Evolutionary conservation across 345 rosid species (phyloP), one percentile per base, ranked within the genome.

Genomic region (Populus alba): DNA sequence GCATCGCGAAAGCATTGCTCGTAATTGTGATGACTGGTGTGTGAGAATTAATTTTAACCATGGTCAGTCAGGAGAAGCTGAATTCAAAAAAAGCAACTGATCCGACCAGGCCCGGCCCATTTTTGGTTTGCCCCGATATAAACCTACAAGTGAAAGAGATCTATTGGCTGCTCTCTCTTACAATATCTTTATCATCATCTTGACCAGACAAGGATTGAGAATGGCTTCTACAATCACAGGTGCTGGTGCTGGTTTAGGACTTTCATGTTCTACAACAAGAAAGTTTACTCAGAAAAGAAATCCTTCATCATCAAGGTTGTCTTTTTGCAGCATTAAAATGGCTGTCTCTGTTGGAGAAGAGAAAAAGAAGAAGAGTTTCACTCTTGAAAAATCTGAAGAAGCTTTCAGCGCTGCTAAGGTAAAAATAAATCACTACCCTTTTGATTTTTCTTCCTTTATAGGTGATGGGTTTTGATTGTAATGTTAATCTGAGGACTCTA

Each of bases 401-500:
- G 98, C 97, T 80, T 92, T 94, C 86, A 86, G 72, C 71, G 87
- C 78, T 53, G 98, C 97, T 70, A 92, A 94, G 96, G 99, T 91
- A 45, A 22, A 37, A 11, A 27, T 6, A 38, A 9, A 47, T 4
- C 25, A 8, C 20, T 1, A 33, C 17, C 15, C 39, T 20, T 29
- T 5, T 49, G 31, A 47, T 27, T 23, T 70, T 11, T 70, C 8
- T n/a, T 25, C 10, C 33, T 15, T 59, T 10, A 23, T 1, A 43
- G 45, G 22, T 70, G 23, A 9, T 43, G 31, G 53, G 41, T 25
- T 70, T 13, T 2, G 51, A 27, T n/a, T 23, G 45, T n/a, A 22
- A 10, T 38, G 65, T 59, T n/a, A 59, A 59, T 59, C 25, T 43
- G 18, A 23, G 29, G 53, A 33, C 37, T 57, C 5, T 12, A 10